A percentile compares a stretch with the other conserved stretches of the same genome.
phyloP scores from a whole-genome alignment of 2,329 filamentous ascomycete genomes.

The Cladophialophora chaetospira region DNA sequence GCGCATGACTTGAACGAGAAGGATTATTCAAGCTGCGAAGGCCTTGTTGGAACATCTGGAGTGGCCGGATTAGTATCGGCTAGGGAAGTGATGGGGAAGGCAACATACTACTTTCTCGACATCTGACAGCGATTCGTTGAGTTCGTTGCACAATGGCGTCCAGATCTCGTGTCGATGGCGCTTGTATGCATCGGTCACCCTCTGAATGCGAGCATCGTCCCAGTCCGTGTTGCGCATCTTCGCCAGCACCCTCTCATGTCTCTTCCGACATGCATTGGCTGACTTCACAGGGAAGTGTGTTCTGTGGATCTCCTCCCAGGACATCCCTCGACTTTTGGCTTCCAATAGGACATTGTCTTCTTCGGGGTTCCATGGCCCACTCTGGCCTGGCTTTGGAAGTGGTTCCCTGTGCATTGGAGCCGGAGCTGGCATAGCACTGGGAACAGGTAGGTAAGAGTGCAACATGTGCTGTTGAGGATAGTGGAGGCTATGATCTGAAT shows the following conservation, averaged over 20 bases:
- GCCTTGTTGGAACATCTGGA: slow-evolving; percentile 65
- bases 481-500: slow-evolving; percentile 21
- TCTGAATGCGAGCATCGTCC: slow-evolving; percentile 74
- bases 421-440: slow-evolving; percentile 7
- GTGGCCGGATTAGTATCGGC: background rate
- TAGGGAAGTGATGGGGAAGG: background rate
- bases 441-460: slow-evolving; percentile 22
- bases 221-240: slow-evolving; percentile 72
- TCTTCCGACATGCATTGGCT: slow-evolving; percentile 83
- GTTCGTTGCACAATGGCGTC: slow-evolving; percentile 67
- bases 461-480: slow-evolving; percentile 29
- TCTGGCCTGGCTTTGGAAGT: slow-evolving; percentile 35
- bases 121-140: slow-evolving; percentile 61
- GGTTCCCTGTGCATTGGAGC: slow-evolving; percentile 12
- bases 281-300: slow-evolving; percentile 76
- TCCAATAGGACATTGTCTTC: slow-evolving; percentile 74
- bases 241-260: slow-evolving; percentile 82
- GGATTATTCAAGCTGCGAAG: slow-evolving; percentile 55
- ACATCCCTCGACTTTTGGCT: slow-evolving; percentile 73
- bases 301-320: slow-evolving; percentile 79
- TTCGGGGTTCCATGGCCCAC: slow-evolving; percentile 69
- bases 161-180: slow-evolving; percentile 74
- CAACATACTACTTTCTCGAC: slow-evolving; percentile 79
- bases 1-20: slow-evolving; percentile 18
- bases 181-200: slow-evolving; percentile 77